Conservation (phyloP, 2,329 filamentous ascomycete genomes). For the Ilyonectria sp. region DNA sequence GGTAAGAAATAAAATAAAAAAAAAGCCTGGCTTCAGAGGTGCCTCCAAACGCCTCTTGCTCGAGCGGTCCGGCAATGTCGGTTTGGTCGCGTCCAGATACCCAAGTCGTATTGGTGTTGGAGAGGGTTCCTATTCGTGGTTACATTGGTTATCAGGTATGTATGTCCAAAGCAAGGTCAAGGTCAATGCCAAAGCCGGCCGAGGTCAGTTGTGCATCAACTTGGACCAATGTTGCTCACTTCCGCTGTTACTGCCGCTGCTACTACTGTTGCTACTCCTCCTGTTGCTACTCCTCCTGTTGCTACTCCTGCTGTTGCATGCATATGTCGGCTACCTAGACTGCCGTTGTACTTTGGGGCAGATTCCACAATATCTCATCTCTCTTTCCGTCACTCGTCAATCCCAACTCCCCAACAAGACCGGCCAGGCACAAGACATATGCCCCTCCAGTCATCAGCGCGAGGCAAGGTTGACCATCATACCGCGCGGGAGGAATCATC, state of each 20-base stretch:
- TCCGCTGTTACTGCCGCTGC: not conserved
- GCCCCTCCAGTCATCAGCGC: slow-evolving; percentile 1
- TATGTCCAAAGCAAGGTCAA: not conserved
- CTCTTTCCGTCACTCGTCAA: not conserved
- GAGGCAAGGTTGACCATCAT: slow-evolving; percentile 14
- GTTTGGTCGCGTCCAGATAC: not conserved
- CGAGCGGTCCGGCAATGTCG: not conserved
- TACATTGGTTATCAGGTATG: not conserved
- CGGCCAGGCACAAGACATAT: not conserved
- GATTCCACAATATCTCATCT: not conserved
- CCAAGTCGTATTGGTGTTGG: not conserved
- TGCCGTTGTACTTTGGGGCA: not conserved
- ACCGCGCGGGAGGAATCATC: slow-evolving; percentile 13
- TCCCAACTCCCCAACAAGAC: not conserved
- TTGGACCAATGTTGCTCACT: not conserved
- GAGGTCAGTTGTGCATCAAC: not conserved
- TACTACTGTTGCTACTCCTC: not conserved
- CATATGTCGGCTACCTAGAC: not conserved
- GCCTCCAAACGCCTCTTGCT: slow-evolving; percentile 5
- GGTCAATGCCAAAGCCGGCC: not conserved
- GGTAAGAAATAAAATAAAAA: not conserved
- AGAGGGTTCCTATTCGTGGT: not conserved
- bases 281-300: not conserved
- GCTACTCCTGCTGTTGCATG: not conserved
- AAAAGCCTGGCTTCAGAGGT: not conserved